Conservation (phyloP, 345 rosid species). For the Gossypium mustelinum region DNA sequence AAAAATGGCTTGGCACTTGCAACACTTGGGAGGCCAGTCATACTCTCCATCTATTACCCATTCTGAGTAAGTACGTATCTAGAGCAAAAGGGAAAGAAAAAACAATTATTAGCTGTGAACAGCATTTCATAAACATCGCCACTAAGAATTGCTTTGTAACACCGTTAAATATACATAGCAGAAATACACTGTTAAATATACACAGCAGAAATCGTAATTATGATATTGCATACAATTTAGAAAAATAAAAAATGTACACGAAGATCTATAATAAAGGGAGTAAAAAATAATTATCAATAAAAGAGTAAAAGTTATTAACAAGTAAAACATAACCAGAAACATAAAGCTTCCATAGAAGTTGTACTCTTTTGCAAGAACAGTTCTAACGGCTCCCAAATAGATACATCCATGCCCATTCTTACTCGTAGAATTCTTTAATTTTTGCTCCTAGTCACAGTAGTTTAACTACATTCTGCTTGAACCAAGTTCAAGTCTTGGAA, state of each 20-base stretch:
- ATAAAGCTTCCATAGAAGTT: neutral
- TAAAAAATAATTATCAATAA: too few species aligned
- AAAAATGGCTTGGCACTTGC: conserved; percentile 54
- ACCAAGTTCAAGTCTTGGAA: neutral
- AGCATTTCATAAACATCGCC: conserved; percentile 3
- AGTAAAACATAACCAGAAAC: neutral
- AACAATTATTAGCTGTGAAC: neutral
- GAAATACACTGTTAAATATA: conserved; percentile 6
- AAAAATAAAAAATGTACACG: neutral
- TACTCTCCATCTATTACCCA: conserved; percentile 99
- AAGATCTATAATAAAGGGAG: neutral
- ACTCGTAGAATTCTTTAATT: neutral
- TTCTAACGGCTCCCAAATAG: neutral
- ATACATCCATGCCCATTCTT: neutral
- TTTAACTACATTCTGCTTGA: neutral
- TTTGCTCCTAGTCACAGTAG: neutral
- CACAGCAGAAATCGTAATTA: conserved; percentile 4
- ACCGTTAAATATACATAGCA: conserved; percentile 12
- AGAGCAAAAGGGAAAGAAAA: conserved; percentile 15
- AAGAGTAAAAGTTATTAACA: neutral
- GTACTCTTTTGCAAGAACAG: neutral
- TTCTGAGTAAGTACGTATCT: conserved; percentile 96
- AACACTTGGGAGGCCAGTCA: conserved; percentile 52
- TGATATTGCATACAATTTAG: neutral
- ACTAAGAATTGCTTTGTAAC: neutral